phyloP scores from a whole-genome alignment of 169 alveolate genomes.

The Plasmodium vivax region DNA sequence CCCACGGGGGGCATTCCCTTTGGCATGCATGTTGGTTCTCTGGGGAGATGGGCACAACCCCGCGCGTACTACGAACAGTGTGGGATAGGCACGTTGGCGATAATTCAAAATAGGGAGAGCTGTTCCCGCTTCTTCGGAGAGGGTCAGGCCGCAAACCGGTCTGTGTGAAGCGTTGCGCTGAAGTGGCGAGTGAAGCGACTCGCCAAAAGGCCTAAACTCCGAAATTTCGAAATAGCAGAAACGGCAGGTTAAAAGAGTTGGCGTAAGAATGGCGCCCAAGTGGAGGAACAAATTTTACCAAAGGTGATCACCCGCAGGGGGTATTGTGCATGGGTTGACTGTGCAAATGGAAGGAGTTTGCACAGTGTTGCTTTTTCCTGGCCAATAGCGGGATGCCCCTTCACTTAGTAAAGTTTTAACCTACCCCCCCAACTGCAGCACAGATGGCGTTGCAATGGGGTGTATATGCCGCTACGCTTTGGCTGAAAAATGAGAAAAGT shows the following conservation, averaged over 20 bases:
- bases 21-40: not conserved
- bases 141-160: not conserved
- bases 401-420: not conserved
- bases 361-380: not conserved
- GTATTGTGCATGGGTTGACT: not conserved
- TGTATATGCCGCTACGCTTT: not conserved
- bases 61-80: not conserved
- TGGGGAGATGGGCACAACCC: not conserved
- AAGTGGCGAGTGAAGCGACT: not conserved
- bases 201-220: no score
- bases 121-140: not conserved
- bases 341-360: not conserved
- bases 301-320: not conserved
- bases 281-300: not conserved
- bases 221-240: not conserved
- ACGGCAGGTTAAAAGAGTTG: not conserved
- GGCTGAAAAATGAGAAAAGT: not conserved
- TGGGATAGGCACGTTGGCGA: not conserved
- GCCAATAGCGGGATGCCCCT: not conserved
- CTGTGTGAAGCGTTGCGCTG: not conserved
- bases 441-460: not conserved
- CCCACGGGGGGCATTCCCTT: not conserved
- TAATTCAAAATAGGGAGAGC: not conserved
- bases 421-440: not conserved
- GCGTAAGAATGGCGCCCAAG: not conserved